phyloP scores from a whole-genome alignment of 768 basidiomycete species.

The Lactarius indigo region DNA sequence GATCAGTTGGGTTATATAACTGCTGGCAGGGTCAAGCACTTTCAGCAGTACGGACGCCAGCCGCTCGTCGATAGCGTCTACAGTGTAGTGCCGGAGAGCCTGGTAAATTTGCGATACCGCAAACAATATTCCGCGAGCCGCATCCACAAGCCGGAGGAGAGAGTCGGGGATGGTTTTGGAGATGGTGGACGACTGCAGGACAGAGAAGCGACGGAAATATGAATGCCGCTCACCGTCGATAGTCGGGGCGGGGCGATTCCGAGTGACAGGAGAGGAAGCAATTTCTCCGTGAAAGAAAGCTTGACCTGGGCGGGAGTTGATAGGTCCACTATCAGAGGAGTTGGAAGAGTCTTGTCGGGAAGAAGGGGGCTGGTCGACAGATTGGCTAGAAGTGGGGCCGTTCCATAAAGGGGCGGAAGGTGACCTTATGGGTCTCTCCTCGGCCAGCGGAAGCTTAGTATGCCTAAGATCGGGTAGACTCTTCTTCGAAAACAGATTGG shows the following conservation, averaged over 20 bases:
- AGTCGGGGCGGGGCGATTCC: conserved; percentile 46
- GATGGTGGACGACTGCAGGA: conserved; percentile 57
- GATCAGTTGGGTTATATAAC: conserved; percentile 80
- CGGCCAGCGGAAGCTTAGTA: conserved; percentile 40
- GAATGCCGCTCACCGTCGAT: conserved; percentile 82
- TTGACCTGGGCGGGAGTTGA: conserved; percentile 29
- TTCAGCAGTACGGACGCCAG: conserved; percentile 76
- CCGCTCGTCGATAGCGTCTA: conserved; percentile 78
- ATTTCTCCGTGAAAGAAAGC: conserved; percentile 33
- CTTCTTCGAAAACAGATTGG: conserved; percentile 59
- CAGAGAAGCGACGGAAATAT: conserved; percentile 91
- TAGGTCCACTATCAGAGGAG: conserved; percentile 30
- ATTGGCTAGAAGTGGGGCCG: conserved; percentile 8
- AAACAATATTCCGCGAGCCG: conserved; percentile 90
- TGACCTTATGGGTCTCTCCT: conserved; percentile 27
- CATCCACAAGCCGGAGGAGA: conserved; percentile 71
- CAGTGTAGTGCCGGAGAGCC: conserved; percentile 81
- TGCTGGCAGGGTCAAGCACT: conserved; percentile 80
- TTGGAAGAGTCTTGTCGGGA: conserved; percentile 50
- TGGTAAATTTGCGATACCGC: conserved; percentile 89
- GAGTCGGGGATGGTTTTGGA: conserved; percentile 66
- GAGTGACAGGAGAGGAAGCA: conserved; percentile 38
- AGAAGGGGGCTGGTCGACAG: conserved; percentile 31
- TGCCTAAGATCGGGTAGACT: conserved; percentile 82
- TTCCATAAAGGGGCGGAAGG: conserved; percentile 15